Evolutionary conservation across 1,139 yeast genomes (phyloP).

Genomic region (Kazachstania sp.): DNA sequence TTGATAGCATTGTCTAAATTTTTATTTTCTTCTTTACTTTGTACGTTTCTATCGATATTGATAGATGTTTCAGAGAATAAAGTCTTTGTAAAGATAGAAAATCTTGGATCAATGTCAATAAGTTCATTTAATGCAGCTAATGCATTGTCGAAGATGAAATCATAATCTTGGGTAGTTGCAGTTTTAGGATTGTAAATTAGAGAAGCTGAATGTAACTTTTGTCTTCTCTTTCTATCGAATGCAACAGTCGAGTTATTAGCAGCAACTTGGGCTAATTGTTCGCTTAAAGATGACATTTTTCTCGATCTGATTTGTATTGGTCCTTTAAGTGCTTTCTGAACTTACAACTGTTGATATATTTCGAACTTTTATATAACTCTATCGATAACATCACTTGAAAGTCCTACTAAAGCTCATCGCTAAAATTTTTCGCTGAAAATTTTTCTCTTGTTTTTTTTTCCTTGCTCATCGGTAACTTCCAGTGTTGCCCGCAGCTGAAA

Average conservation of each 20-base stretch:
- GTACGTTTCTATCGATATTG: conserved; percentile 70
- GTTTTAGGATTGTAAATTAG: conserved; percentile 75
- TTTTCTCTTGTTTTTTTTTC: not conserved
- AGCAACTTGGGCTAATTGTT: conserved; percentile 70
- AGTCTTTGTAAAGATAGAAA: conserved; percentile 57
- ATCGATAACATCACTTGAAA: too few species aligned
- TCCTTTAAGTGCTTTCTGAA: too few species aligned
- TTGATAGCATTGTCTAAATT: conserved; percentile 66
- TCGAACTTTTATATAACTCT: too few species aligned
- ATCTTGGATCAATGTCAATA: conserved; percentile 62
- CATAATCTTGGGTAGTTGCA: conserved; percentile 92
- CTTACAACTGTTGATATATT: too few species aligned
- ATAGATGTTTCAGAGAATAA: conserved; percentile 77
- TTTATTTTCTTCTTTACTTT: conserved; percentile 65
- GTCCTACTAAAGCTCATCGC: conserved; percentile 9
- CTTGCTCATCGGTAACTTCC: not conserved
- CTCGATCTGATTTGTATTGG: not conserved
- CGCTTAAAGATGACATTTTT: conserved; percentile 53
- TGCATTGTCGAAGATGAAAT: conserved; percentile 64
- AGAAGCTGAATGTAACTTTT: conserved; percentile 81
- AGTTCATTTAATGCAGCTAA: conserved; percentile 71
- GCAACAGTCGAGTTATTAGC: conserved; percentile 64
- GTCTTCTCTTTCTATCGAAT: conserved; percentile 77
- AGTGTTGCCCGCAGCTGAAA: not conserved
- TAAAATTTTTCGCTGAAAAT: not conserved